Conservation (phyloP, 2,329 filamentous ascomycete species). For the Colletotrichum sp. region DNA sequence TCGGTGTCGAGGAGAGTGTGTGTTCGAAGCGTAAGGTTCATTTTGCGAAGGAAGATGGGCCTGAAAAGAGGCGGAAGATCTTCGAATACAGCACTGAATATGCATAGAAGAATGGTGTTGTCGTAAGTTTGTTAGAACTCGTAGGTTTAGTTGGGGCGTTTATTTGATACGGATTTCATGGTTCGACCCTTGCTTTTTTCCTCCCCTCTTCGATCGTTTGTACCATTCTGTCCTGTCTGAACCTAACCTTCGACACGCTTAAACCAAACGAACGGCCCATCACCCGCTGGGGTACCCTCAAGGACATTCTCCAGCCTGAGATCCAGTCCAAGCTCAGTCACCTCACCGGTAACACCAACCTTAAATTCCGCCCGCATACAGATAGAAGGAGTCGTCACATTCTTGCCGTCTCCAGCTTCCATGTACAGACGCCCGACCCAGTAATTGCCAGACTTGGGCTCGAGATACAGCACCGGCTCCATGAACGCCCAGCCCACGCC, state of each 20-base stretch:
- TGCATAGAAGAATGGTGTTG: background rate
- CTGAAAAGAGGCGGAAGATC: background rate
- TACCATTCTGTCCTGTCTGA: background rate
- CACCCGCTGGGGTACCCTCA: background rate
- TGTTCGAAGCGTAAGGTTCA: background rate
- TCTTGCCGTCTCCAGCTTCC: background rate
- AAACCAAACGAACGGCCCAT: constrained; percentile 2
- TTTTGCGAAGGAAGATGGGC: background rate
- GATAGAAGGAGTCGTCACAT: background rate
- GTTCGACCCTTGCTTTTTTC: background rate
- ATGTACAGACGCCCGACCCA: constrained; percentile 20
- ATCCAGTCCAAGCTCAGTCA: background rate
- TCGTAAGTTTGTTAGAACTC: background rate
- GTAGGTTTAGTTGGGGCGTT: background rate
- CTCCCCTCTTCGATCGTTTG: background rate
- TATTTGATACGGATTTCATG: background rate
- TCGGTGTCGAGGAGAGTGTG: background rate
- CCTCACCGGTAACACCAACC: background rate
- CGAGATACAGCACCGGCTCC: background rate
- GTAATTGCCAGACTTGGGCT: constrained; percentile 22
- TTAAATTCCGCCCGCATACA: constrained; percentile 3
- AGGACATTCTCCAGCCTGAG: background rate
- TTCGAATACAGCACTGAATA: background rate
- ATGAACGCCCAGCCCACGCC: background rate
- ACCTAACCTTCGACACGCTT: background rate